phyloP scores from a whole-genome alignment of 495 filamentous ascomycete genomes.

The Aspergillus biplanus region DNA sequence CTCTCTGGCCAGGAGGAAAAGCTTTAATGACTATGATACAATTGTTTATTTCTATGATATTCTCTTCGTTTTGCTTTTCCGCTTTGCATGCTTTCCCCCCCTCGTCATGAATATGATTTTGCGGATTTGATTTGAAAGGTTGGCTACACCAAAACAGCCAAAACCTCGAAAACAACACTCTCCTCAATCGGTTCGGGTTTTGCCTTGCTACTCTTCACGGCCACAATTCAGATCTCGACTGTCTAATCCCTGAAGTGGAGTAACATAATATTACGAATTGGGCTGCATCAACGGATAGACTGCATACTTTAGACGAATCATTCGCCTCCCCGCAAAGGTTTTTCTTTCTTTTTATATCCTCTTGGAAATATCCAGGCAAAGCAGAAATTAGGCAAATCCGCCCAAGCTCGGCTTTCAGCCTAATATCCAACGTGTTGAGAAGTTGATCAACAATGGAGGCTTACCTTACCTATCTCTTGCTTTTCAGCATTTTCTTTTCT shows the following conservation, averaged over 20 bases:
- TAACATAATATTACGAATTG: constrained; percentile 10
- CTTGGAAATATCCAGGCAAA: background rate
- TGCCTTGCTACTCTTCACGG: constrained; percentile 1
- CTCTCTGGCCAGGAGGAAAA: constrained; percentile 62
- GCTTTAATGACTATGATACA: constrained; percentile 15
- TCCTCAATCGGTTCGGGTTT: constrained; percentile 7
- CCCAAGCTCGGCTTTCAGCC: background rate
- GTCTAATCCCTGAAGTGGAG: constrained; percentile 11
- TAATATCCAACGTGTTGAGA: constrained; percentile 7
- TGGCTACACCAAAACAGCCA: background rate
- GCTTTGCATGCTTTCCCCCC: background rate
- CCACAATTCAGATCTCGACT: constrained; percentile 14
- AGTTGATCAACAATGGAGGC: background rate
- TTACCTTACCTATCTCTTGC: background rate
- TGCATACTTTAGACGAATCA: constrained; percentile 20
- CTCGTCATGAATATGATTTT: background rate
- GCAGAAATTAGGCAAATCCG: background rate
- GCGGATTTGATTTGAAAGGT: background rate
- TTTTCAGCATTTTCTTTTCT: constrained; percentile 14
- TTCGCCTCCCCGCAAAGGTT: background rate
- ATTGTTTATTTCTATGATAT: background rate
- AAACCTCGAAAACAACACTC: constrained; percentile 8
- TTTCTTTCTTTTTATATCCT: background rate
- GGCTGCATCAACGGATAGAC: constrained; percentile 16
- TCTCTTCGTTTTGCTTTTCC: constrained; percentile 4